Evolutionary conservation across 257 asterid species (phyloP), one percentile per base, ranked within the genome.

Genomic region (Nicotiana attenuata): DNA sequence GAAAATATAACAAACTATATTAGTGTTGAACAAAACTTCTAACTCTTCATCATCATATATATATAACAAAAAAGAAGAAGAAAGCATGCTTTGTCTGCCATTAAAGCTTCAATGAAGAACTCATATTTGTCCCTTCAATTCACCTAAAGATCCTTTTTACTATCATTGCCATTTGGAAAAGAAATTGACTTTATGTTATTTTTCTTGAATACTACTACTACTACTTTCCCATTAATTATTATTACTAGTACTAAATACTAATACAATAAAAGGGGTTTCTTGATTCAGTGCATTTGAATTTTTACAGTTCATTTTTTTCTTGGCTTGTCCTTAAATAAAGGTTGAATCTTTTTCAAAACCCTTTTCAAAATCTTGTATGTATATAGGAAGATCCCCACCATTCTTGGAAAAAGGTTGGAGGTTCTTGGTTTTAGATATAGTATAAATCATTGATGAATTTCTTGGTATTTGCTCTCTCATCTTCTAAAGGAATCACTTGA

Each of bases 41-140:
- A 24, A 73, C 22, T 73, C 79, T 9, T 47, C 38, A 16, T 78
- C 69, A 29, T 60, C 20, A 33, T 57, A 38, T 71, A 5, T 41
- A 3, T 38, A 38, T n/a, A 38, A 2, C n/a, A 8, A 71, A 19
- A 29, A 22, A 61, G 17, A 57, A 7, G 75, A 66, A 67, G 87
- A 80, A 82, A 85, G 91, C 97, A 93, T 94, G 97, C 95, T 90
- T 90, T 91, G 97, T 94, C 96, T 90, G 97, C 97, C 98, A 94
- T 89, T 89, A 84, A 83, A 90, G 92, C 89, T 91, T 94, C 95
- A 87, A 75, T 87, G 91, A 88, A 87, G 80, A 82, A 81, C 82
- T 88, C 73, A 57, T 85, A 78, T 76, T 60, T 83, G 77, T 79
- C 77, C 83, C 89, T 87, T 87, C 76, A 65, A 68, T 87, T 85